A percentile compares a stretch with the other conserved stretches of the same genome.
phyloP scores from a whole-genome alignment of 2,329 filamentous ascomycete species.

The Xylariaceae sp. region DNA sequence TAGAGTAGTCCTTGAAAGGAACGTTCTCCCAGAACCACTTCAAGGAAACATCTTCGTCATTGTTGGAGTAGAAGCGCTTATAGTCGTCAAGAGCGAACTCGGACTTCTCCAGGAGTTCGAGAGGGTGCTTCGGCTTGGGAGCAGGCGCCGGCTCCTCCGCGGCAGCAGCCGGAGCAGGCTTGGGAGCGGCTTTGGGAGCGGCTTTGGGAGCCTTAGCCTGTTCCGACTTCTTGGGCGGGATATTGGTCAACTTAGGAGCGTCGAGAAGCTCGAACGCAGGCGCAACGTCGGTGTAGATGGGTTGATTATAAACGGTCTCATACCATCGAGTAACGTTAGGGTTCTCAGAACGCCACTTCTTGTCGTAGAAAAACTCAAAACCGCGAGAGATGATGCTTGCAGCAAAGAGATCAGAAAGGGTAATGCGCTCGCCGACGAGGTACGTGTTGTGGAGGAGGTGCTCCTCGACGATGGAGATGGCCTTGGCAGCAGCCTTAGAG shows the following conservation, averaged over 20 bases:
- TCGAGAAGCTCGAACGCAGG: constrained; percentile 79
- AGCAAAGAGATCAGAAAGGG: constrained; percentile 90
- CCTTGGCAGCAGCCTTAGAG: constrained; percentile 69
- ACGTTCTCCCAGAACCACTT: constrained; percentile 99
- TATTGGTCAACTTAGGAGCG: constrained; percentile 72
- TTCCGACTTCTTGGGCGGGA: constrained; percentile 77
- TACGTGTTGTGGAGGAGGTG: constrained; percentile 93
- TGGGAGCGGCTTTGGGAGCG: constrained; percentile 44
- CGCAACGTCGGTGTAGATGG: constrained; percentile 82
- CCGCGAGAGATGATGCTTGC: constrained; percentile 79
- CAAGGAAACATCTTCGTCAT: constrained; percentile 80
- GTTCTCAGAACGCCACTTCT: constrained; percentile 80
- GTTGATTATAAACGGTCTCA: constrained; percentile 89
- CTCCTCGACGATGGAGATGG: constrained; percentile 74
- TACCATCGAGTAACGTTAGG: constrained; percentile 93
- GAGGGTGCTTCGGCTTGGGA: constrained; percentile 95
- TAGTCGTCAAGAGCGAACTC: constrained; percentile 89
- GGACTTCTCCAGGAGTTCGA: constrained; percentile 80
- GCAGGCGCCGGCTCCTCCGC: constrained; percentile 59
- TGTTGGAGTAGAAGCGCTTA: constrained; percentile 99
- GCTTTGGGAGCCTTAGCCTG: constrained; percentile 59
- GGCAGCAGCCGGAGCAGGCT: constrained; percentile 51
- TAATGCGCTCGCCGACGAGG: constrained; percentile 96
- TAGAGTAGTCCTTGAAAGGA: constrained; percentile 92
- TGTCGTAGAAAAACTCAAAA: constrained; percentile 94